Evolutionary conservation across 1,139 yeast genomes (phyloP), one percentile per base, ranked within the genome.

Genomic region (Yamadazyma triangularis): DNA sequence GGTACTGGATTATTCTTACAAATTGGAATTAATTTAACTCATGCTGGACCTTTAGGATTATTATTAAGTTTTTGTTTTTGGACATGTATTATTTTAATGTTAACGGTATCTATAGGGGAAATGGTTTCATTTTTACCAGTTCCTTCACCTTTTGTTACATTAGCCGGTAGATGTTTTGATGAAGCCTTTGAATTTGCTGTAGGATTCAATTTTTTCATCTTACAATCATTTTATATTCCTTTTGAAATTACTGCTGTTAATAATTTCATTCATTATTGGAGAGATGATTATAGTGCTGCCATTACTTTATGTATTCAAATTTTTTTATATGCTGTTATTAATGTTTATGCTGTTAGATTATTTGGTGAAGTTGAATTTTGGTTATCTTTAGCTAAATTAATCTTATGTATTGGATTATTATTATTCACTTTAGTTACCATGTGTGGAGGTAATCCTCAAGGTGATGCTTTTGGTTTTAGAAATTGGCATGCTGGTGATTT

Each of bases 361-460:
- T 86, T 80, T 50, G 95, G 95, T 24, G 95, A 85, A 51, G 57
- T 74, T 29, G 95, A 85, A 55, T 85, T 84, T 50, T 83, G 89
- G 89, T 59, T 84, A 20, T 77, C 89, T 4, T 64, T 85, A 30
- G 81, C 84, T 31, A 86, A 86, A 54, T 76, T 85, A 28, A 42
- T 83, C 2, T 61, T 85, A 27, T 84, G 87, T 31, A 54, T 80
- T 27, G 95, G 93, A 0, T 66, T 86, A 27, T 74, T 85, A 41
- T 47, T 79, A 21, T 85, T 83, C 59, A 81, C 91, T 0, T 76
- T 85, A 40, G 51, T 85, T 38, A 78, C 88, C 10, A 85, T 85
- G 95, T 73, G 81, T 34, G 95, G 95, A 13, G 95, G 93, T 13
- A 84, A 84, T 51, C 88, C 88, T 4, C 44, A 64, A 30, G 72